Conservation (phyloP, 306 rosid genomes). For the Acmispon strigosus region DNA sequence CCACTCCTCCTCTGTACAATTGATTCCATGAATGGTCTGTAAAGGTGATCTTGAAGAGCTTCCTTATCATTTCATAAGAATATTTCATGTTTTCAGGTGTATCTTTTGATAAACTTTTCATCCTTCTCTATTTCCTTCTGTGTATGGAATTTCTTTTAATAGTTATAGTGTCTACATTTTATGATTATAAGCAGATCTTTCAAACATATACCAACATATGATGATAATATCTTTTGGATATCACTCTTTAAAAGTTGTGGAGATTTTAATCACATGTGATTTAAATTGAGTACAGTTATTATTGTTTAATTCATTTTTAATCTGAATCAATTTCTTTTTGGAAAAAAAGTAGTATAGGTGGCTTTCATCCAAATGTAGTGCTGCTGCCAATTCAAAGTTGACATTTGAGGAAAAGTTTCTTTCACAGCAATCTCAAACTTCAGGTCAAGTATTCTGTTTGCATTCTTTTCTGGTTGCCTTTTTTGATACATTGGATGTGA, state of each 20-base stretch:
- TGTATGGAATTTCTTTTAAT: background rate
- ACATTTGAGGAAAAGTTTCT: slow-evolving; percentile 91
- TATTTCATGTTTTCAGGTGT: background rate
- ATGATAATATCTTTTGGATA: slow-evolving; percentile 1
- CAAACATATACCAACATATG: background rate
- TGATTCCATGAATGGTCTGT: background rate
- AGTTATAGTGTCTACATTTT: background rate
- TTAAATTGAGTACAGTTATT: slow-evolving; percentile 15
- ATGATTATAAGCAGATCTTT: background rate
- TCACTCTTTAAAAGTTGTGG: background rate
- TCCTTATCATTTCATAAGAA: background rate
- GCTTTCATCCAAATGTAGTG: slow-evolving; percentile 83
- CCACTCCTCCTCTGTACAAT: background rate
- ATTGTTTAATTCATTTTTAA: slow-evolving; percentile 11
- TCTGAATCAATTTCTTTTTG: slow-evolving; percentile 19
- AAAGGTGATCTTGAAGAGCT: background rate
- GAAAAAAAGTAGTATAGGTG: slow-evolving; percentile 86
- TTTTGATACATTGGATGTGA: background rate
- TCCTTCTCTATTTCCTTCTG: background rate
- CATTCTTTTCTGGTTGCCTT: background rate
- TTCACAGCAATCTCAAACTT: slow-evolving; percentile 91
- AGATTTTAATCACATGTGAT: slow-evolving; percentile 11
- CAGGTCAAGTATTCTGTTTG: slow-evolving; percentile 50
- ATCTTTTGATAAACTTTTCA: background rate
- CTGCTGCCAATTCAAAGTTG: slow-evolving; percentile 55